A percentile compares a stretch with the other conserved stretches of the same genome.
Evolutionary conservation across 768 basidiomycete genomes (phyloP).

Genomic region (Fistulinella prunicolor): DNA sequence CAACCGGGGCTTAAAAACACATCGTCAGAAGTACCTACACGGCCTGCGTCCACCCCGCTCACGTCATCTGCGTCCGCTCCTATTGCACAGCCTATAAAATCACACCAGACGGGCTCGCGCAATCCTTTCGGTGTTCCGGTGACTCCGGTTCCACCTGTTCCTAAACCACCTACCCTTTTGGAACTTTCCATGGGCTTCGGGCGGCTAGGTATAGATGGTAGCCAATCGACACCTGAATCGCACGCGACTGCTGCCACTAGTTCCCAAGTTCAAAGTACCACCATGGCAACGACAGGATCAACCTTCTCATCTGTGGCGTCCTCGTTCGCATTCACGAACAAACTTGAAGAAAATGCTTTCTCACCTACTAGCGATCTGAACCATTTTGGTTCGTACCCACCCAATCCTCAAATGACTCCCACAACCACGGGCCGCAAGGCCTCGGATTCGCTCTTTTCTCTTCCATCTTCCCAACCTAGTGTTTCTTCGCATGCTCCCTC

Average conservation of each 20-base stretch:
- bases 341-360: constrained; percentile 25
- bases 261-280: constrained; percentile 24
- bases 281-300: constrained; percentile 30
- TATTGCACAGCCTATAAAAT: constrained; percentile 61
- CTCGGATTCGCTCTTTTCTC: constrained; percentile 47
- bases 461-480: constrained; percentile 46
- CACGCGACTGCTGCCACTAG: constrained; percentile 34
- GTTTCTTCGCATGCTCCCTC: constrained; percentile 33
- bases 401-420: constrained; percentile 34
- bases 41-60: constrained; percentile 74
- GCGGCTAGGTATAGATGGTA: constrained; percentile 19
- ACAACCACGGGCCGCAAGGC: constrained; percentile 42
- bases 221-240: constrained; percentile 29
- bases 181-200: constrained; percentile 63
- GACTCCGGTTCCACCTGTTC: constrained; percentile 58
- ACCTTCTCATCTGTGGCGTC: constrained; percentile 71
- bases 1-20: constrained; percentile 6
- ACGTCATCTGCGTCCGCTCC: constrained; percentile 42
- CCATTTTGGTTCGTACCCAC: constrained; percentile 17
- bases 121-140: constrained; percentile 90
- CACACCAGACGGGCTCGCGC: constrained; percentile 90
- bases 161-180: constrained; percentile 76
- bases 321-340: constrained; percentile 53
- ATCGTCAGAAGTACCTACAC: constrained; percentile 39
- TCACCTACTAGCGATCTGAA: constrained; percentile 5